Evolutionary conservation across 768 basidiomycete genomes (phyloP).

Genomic region (Naematelia aurantialba): DNA sequence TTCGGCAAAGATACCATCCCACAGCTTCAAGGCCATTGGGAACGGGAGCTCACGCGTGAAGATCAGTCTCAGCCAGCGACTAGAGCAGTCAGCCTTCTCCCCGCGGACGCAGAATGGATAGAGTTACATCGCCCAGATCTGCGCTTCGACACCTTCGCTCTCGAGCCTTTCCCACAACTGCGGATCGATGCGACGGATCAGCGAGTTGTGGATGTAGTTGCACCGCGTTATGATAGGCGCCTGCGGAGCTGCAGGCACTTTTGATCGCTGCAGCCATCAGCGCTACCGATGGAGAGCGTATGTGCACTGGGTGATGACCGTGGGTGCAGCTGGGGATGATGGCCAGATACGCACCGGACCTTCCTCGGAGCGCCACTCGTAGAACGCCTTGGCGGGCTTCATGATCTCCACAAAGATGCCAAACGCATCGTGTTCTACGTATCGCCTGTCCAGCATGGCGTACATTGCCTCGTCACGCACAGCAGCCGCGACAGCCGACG

Average conservation of each 20-base stretch:
- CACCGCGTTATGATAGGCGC: slow-evolving; percentile 83
- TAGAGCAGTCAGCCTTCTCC: slow-evolving; percentile 44
- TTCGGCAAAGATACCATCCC: slow-evolving; percentile 92
- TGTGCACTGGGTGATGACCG: not conserved
- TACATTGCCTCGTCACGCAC: slow-evolving; percentile 25
- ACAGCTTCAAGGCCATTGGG: slow-evolving; percentile 75
- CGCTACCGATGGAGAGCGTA: not conserved
- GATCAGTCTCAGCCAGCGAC: slow-evolving; percentile 87
- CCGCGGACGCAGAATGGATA: not conserved
- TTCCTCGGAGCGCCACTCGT: slow-evolving; percentile 52
- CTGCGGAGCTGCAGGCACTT: slow-evolving; percentile 53
- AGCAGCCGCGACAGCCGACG: slow-evolving; percentile 11
- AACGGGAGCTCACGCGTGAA: slow-evolving; percentile 90
- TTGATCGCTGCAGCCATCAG: slow-evolving; percentile 54
- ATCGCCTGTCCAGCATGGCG: slow-evolving; percentile 36
- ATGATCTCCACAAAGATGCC: slow-evolving; percentile 75
- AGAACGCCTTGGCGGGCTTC: slow-evolving; percentile 74
- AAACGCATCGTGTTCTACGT: slow-evolving; percentile 70
- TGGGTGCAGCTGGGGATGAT: not conserved
- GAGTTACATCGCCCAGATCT: slow-evolving; percentile 90
- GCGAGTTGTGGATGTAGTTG: slow-evolving; percentile 68
- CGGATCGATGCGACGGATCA: slow-evolving; percentile 76
- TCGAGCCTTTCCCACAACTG: slow-evolving; percentile 71
- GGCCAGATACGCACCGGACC: slow-evolving; percentile 30
- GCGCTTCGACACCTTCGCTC: slow-evolving; percentile 81